A percentile compares a stretch with the other conserved stretches of the same genome.
Conservation (phyloP, 1,284 basidiomycete genomes). For the Takashimella tepidaria region DNA sequence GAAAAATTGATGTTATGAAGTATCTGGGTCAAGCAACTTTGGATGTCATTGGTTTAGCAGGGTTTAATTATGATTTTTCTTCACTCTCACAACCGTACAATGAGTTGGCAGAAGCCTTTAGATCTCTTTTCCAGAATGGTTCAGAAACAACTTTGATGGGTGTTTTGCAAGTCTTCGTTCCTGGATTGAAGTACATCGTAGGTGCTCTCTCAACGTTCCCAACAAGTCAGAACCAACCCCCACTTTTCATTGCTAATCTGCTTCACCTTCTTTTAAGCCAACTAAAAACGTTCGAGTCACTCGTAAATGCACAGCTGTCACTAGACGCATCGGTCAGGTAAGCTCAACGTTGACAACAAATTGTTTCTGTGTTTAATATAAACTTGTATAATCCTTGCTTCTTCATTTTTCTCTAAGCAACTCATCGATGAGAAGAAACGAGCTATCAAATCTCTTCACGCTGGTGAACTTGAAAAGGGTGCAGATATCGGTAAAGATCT, state of each 20-base stretch:
- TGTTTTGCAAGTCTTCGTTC: conserved; percentile 60
- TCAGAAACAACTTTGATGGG: conserved; percentile 52
- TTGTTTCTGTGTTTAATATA: too few relatives aligned
- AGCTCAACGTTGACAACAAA: too few relatives aligned
- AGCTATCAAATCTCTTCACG: conserved; percentile 27
- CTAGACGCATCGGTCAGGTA: conserved; percentile 55
- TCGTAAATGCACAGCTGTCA: conserved; percentile 49
- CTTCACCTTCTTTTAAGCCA: too few relatives aligned
- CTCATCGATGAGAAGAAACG: conserved; percentile 55
- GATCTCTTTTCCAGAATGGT: conserved; percentile 28
- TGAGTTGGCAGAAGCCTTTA: conserved; percentile 37
- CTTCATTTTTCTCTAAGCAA: too few relatives aligned
- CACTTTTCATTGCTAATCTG: too few relatives aligned
- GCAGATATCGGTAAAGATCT: conserved; percentile 51
- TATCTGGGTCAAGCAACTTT: conserved; percentile 60
- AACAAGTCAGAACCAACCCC: too few relatives aligned
- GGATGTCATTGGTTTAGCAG: conserved; percentile 63
- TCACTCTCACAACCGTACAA: conserved; percentile 24
- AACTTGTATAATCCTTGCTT: too few relatives aligned
- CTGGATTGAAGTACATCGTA: conserved; percentile 55
- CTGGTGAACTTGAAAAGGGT: conserved; percentile 41
- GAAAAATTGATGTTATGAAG: conserved; percentile 53
- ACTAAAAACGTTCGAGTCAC: conserved; percentile 44
- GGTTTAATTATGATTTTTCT: conserved; percentile 58
- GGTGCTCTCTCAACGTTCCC: too few relatives aligned